Evolutionary conservation across 495 filamentous ascomycete genomes (phyloP).

Genomic region (Aspergillus nanangensis): DNA sequence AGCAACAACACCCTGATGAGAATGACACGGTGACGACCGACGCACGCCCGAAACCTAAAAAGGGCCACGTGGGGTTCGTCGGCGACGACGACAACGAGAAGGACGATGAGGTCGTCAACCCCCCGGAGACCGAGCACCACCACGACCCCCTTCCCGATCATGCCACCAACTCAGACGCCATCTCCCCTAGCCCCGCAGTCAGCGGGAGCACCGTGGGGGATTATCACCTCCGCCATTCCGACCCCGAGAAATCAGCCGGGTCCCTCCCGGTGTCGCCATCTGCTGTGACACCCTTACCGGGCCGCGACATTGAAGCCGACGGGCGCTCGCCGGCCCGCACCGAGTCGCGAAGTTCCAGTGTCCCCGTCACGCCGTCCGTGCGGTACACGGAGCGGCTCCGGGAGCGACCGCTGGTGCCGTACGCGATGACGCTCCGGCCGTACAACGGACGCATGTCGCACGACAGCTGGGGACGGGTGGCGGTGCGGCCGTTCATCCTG

Average conservation of each 20-base stretch:
- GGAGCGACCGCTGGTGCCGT: conserved; percentile 59
- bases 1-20: too few relatives aligned
- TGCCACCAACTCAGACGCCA: too few relatives aligned
- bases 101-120: background rate
- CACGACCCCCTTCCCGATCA: too few relatives aligned
- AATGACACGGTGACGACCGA: conserved; percentile 4
- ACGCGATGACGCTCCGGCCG: conserved; percentile 61
- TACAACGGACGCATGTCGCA: conserved; percentile 74
- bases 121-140: too few relatives aligned
- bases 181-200: background rate
- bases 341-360: conserved; percentile 24
- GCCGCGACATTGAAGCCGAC: conserved; percentile 21
- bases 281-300: too few relatives aligned
- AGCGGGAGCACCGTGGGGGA: background rate
- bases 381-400: conserved; percentile 60
- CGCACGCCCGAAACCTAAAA: conserved; percentile 17
- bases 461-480: conserved; percentile 75
- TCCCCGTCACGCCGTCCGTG: conserved; percentile 17
- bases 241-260: too few relatives aligned
- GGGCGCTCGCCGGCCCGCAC: conserved; percentile 27
- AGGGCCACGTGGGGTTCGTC: conserved; percentile 55
- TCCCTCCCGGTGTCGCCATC: too few relatives aligned
- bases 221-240: conserved; percentile 7
- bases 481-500: conserved; percentile 75
- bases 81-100: conserved; percentile 23